Conservation (phyloP, 2,329 filamentous ascomycete species). For the Stemphylium beticola region DNA sequence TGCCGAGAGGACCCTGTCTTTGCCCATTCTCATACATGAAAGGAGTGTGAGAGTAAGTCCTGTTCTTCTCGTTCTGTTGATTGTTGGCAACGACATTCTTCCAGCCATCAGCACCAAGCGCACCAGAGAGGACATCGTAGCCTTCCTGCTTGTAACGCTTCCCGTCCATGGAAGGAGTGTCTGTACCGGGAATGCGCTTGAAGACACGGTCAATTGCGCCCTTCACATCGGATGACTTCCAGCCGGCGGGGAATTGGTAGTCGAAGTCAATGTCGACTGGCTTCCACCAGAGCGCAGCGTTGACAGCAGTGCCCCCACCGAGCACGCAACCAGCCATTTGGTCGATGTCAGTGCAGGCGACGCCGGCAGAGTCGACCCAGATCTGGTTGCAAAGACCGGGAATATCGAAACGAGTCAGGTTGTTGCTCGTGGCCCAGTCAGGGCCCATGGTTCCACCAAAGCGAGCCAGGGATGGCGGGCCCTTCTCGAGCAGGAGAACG, state of each 20-base stretch:
- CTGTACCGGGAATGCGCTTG: constrained; percentile 72
- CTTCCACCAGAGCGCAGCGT: constrained; percentile 73
- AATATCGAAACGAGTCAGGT: constrained; percentile 73
- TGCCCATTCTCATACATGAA: constrained; percentile 73
- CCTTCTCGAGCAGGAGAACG: constrained; percentile 63
- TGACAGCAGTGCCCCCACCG: constrained; percentile 70
- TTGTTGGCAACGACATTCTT: constrained; percentile 65
- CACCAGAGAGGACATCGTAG: constrained; percentile 66
- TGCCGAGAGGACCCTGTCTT: constrained; percentile 72
- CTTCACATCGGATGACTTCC: constrained; percentile 69
- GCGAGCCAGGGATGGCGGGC: constrained; percentile 64
- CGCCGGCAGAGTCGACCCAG: constrained; percentile 67
- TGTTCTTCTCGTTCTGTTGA: constrained; percentile 68
- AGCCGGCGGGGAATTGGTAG: constrained; percentile 73
- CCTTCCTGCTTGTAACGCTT: constrained; percentile 71
- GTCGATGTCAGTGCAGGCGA: constrained; percentile 72
- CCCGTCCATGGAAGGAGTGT: constrained; percentile 69
- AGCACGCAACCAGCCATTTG: constrained; percentile 76
- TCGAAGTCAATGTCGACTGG: constrained; percentile 72
- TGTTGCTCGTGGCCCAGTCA: constrained; percentile 66
- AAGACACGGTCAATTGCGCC: constrained; percentile 68
- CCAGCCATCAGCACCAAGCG: constrained; percentile 68
- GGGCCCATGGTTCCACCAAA: constrained; percentile 69
- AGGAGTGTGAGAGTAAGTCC: constrained; percentile 66
- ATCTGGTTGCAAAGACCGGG: constrained; percentile 75